These are phyloP conservation scores for Diaporthe helianthi DNA, from an alignment of 2,329 filamentous ascomycete species.

Conservation along the genomic window DNA sequence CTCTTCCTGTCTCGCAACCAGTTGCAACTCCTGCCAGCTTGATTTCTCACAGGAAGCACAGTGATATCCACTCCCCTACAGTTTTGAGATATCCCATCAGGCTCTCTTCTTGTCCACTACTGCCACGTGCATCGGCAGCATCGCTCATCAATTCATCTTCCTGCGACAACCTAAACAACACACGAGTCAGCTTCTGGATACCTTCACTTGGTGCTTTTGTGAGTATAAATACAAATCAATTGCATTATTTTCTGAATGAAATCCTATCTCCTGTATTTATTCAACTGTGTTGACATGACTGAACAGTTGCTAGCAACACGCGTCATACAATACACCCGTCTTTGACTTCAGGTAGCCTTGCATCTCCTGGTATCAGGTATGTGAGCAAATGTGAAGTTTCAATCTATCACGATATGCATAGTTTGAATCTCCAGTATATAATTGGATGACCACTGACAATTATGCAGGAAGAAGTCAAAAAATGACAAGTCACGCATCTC, in stretches of 20 bases:
- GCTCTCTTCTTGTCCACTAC: no score
- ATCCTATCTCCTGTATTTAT: not conserved
- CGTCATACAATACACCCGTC: not conserved
- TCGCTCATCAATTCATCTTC: not conserved
- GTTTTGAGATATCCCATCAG: not conserved
- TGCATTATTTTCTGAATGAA: not conserved
- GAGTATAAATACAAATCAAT: not conserved
- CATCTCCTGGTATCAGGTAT: not conserved
- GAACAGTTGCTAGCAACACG: not conserved
- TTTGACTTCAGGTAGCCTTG: not conserved
- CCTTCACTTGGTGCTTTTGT: not conserved
- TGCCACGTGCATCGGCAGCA: no score
- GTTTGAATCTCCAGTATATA: fast-evolving
- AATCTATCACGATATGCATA: not conserved
- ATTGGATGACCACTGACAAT: not conserved
- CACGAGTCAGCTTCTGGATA: not conserved
- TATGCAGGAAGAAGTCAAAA: not conserved
- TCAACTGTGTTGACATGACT: not conserved
- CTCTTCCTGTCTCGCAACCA: not conserved
- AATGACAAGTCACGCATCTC: no score
- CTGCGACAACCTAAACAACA: not conserved
- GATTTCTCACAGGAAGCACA: not conserved
- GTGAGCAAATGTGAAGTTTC: not conserved
- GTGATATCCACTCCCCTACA: fast-evolving
- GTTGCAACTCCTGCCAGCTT: not conserved